phyloP scores from a whole-genome alignment of 1,284 basidiomycete genomes.

The Macrocystidia cucumis region DNA sequence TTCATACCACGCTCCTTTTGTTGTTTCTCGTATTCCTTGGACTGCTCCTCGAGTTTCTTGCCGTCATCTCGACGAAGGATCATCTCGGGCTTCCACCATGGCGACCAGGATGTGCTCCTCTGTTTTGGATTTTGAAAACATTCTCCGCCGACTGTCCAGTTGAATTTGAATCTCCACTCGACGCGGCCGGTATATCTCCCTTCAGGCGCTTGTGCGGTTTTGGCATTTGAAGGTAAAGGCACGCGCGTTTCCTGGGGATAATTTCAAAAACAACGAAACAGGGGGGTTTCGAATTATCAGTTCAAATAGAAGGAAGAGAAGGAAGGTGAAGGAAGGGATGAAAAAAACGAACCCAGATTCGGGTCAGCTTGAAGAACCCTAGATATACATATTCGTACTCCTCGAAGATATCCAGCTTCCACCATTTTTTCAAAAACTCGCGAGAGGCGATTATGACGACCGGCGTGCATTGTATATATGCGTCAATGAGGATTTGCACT shows the following conservation, averaged over 20 bases:
- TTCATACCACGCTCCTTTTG: too few relatives aligned
- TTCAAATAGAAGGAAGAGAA: background rate
- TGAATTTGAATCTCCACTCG: slow-evolving; percentile 26
- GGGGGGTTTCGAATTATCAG: too few relatives aligned
- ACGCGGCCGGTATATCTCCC: slow-evolving; percentile 19
- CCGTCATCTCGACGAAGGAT: too few relatives aligned
- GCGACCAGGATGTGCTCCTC: slow-evolving; percentile 10
- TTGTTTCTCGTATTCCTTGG: too few relatives aligned
- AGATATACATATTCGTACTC: slow-evolving; percentile 22
- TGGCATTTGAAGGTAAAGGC: too few relatives aligned
- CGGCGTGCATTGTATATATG: slow-evolving; percentile 23
- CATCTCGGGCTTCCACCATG: slow-evolving; percentile 26
- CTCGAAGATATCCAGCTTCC: slow-evolving; percentile 17
- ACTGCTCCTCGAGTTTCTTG: too few relatives aligned
- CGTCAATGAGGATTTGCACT: slow-evolving; percentile 22
- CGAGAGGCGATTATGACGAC: slow-evolving; percentile 24
- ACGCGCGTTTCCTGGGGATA: too few relatives aligned
- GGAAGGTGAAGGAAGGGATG: too few relatives aligned
- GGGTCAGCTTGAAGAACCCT: slow-evolving; percentile 19
- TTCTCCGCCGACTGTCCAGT: slow-evolving; percentile 33
- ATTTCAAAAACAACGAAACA: too few relatives aligned
- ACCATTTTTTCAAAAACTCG: slow-evolving; percentile 13
- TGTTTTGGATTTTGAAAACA: slow-evolving; percentile 13
- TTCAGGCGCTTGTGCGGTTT: too few relatives aligned
- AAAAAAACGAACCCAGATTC: slow-evolving; percentile 14